These are phyloP conservation scores for Pseudocercospora ulei DNA, from an alignment of 2,329 filamentous ascomycete species.

Conservation along the genomic window DNA sequence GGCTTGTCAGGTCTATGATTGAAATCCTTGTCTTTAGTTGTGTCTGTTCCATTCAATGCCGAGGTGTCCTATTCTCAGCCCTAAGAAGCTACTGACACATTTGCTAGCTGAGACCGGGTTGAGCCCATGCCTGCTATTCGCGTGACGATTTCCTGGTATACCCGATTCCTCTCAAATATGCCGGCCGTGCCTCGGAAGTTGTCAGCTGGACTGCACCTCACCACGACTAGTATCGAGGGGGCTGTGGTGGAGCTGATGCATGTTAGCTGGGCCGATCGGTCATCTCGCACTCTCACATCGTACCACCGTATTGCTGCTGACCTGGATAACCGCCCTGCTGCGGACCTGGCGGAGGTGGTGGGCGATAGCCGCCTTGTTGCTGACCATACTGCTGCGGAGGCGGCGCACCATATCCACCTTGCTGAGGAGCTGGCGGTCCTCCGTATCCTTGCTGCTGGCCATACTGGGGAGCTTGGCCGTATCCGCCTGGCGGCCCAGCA, in stretches of 20 bases:
- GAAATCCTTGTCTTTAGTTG: background rate
- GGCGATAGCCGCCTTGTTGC: constrained; percentile 13
- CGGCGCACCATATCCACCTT: constrained; percentile 20
- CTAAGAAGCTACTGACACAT: constrained; percentile 4
- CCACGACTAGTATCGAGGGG: constrained; percentile 20
- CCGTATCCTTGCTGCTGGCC: constrained; percentile 28
- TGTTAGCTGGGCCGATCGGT: background rate
- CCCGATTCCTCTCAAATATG: background rate
- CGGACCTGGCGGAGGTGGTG: constrained; percentile 13
- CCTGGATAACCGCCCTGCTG: constrained; percentile 11
- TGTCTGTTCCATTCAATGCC: background rate
- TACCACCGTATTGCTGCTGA: constrained; percentile 9
- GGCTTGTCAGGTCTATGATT: background rate
- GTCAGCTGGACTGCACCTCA: constrained; percentile 6
- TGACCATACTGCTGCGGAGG: constrained; percentile 12
- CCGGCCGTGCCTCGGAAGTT: background rate
- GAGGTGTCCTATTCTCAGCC: background rate
- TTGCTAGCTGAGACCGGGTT: background rate
- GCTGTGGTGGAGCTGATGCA: constrained; percentile 13
- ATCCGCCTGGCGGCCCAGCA: constrained; percentile 30
- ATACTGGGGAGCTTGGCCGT: constrained; percentile 30
- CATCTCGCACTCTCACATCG: too few relatives aligned
- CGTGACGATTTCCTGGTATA: background rate
- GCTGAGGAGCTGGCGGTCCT: constrained; percentile 28
- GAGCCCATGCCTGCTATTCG: background rate